Conservation (phyloP, 1,139 yeast genomes). For the Candida sp. region DNA sequence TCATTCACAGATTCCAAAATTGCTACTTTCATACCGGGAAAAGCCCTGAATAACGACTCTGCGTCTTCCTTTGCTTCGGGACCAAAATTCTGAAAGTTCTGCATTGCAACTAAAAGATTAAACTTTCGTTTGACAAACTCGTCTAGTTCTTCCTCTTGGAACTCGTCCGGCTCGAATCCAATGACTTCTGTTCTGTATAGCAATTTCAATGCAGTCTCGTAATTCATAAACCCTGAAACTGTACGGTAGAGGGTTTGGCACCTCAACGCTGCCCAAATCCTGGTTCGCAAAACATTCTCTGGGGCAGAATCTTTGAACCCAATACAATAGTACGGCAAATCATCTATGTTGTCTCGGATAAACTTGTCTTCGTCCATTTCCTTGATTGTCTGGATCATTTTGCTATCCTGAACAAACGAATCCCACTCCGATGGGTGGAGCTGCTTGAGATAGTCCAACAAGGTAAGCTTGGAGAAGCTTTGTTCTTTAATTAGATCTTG, state of each 20-base stretch:
- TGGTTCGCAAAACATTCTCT: constrained; percentile 64
- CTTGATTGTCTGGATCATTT: constrained; percentile 29
- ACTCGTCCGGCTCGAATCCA: constrained; percentile 30
- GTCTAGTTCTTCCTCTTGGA: constrained; percentile 46
- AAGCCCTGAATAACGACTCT: constrained; percentile 59
- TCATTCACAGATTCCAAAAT: constrained; percentile 56
- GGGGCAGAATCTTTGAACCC: constrained; percentile 73
- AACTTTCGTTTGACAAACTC: constrained; percentile 67
- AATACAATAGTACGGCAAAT: constrained; percentile 69
- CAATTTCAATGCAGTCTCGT: constrained; percentile 67
- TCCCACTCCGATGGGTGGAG: constrained; percentile 79
- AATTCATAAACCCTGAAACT: constrained; percentile 76
- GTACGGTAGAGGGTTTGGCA: constrained; percentile 83
- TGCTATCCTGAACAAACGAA: constrained; percentile 70
- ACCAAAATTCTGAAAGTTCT: constrained; percentile 56
- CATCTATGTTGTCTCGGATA: constrained; percentile 47
- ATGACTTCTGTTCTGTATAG: constrained; percentile 69
- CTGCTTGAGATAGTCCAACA: constrained; percentile 75
- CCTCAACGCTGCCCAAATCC: constrained; percentile 83
- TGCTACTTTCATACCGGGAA: constrained; percentile 64
- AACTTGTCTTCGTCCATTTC: constrained; percentile 18
- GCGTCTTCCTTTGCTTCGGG: constrained; percentile 58
- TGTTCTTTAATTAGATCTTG: constrained; percentile 72
- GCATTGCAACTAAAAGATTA: constrained; percentile 73
- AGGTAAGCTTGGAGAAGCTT: constrained; percentile 60